Evolutionary conservation across 2,329 filamentous ascomycete genomes (phyloP).

Genomic region (Cladobotryum mycophilum): DNA sequence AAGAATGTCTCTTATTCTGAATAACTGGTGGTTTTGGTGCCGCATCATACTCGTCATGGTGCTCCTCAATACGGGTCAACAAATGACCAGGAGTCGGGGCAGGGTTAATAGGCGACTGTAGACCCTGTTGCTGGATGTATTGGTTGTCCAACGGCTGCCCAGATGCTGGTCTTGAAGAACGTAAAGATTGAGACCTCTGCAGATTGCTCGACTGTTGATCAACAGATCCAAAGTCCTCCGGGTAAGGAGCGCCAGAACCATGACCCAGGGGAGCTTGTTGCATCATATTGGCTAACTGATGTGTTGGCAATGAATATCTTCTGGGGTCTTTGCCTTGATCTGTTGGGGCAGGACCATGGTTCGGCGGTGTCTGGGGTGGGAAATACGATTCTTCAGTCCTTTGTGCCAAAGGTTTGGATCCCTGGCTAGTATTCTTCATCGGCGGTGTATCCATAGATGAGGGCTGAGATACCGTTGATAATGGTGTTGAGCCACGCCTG

Average conservation of each 20-base stretch:
- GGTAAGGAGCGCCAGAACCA: not conserved
- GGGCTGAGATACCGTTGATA: not conserved
- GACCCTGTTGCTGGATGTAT: not conserved
- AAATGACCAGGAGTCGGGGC: slow-evolving; percentile 7
- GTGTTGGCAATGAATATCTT: slow-evolving; percentile 6
- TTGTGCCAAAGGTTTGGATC: slow-evolving; percentile 1
- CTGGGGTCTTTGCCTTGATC: slow-evolving; percentile 1
- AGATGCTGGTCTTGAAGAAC: not conserved
- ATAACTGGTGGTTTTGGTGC: not conserved
- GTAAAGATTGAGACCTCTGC: slow-evolving; percentile 9
- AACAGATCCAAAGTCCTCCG: not conserved
- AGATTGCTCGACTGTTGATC: not conserved
- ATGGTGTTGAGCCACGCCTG: not conserved
- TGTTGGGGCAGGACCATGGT: not conserved
- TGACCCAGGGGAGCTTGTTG: not conserved
- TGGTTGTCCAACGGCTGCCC: not conserved
- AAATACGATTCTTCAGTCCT: slow-evolving; percentile 3
- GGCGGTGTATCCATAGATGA: not conserved
- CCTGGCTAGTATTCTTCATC: not conserved
- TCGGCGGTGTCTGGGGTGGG: not conserved
- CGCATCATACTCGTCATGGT: slow-evolving; percentile 11
- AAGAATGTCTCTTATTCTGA: not conserved
- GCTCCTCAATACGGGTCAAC: slow-evolving; percentile 14
- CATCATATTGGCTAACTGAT: slow-evolving; percentile 2
- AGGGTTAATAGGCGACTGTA: not conserved